These are phyloP conservation scores for Fallopia convolvulus DNA, from an alignment of 148 eudicot species.

Conservation along the genomic window DNA sequence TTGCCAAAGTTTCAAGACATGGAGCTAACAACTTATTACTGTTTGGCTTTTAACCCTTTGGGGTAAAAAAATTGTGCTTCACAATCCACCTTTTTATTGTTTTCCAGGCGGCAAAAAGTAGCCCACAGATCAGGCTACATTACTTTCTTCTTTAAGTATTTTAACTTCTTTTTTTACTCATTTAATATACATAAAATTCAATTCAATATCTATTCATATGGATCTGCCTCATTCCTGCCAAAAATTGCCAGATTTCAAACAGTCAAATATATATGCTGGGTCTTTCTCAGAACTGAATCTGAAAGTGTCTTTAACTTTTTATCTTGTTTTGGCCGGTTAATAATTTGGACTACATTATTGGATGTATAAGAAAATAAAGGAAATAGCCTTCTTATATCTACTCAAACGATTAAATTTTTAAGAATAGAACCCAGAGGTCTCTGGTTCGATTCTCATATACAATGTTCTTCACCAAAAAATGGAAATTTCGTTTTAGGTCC, in stretches of 20 bases:
- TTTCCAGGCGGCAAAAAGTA: neutral
- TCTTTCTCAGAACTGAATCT: neutral
- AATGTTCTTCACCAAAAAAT: too few relatives aligned
- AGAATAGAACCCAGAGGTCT: too few relatives aligned
- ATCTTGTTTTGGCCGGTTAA: neutral
- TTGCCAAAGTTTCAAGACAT: neutral
- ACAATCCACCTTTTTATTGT: neutral
- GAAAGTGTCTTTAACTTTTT: neutral
- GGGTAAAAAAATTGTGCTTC: neutral
- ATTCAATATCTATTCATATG: neutral
- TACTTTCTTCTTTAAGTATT: neutral
- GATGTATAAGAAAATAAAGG: neutral
- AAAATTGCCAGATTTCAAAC: neutral
- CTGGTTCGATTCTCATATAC: too few relatives aligned
- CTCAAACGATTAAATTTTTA: too few relatives aligned
- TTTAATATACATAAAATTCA: neutral
- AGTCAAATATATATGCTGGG: neutral
- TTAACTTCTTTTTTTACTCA: neutral
- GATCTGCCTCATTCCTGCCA: neutral
- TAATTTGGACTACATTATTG: neutral
- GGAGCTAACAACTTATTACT: neutral
- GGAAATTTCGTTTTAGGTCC: too few relatives aligned
- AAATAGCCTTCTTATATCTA: too few relatives aligned
- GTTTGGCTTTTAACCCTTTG: neutral
- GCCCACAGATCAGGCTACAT: constrained; percentile 1